Conservation (phyloP, 495 filamentous ascomycete species). For the Aspergillus nidulans region DNA sequence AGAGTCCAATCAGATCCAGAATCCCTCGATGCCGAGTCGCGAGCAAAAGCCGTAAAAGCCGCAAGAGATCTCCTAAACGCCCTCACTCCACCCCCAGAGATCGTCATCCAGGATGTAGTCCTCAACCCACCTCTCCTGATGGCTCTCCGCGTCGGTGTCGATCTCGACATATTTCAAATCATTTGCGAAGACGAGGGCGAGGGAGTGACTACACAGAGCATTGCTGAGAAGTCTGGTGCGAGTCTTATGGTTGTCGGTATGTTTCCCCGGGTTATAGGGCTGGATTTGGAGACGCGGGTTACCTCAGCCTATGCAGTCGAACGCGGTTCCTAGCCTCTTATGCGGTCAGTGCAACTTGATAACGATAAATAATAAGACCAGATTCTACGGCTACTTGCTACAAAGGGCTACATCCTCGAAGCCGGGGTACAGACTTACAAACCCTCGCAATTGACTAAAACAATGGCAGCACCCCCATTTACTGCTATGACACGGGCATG, state of each 20-base stretch:
- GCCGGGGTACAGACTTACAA: constrained; percentile 15
- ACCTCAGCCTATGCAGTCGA: too few species aligned
- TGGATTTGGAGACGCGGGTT: background rate
- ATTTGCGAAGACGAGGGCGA: constrained; percentile 4
- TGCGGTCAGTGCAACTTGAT: too few species aligned
- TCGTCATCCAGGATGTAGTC: too few species aligned
- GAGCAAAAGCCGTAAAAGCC: too few species aligned
- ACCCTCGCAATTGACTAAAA: constrained; percentile 16
- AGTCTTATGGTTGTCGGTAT: constrained; percentile 16
- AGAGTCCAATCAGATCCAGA: too few species aligned
- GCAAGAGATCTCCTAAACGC: too few species aligned
- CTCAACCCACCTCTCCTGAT: too few species aligned
- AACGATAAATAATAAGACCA: constrained; percentile 9
- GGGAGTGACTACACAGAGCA: constrained; percentile 7
- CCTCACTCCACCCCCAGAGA: too few species aligned
- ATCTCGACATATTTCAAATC: constrained; percentile 14
- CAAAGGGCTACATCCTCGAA: constrained; percentile 13
- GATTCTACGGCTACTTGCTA: constrained; percentile 14
- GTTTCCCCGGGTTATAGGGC: background rate
- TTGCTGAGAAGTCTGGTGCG: constrained; percentile 15
- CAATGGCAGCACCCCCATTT: constrained; percentile 10
- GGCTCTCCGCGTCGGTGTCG: constrained; percentile 19
- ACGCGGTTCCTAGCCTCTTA: too few species aligned
- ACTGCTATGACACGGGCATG: background rate
- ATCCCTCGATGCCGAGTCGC: too few species aligned